phyloP scores from a whole-genome alignment of 1,284 basidiomycete genomes.

The Dichomitus squalens region DNA sequence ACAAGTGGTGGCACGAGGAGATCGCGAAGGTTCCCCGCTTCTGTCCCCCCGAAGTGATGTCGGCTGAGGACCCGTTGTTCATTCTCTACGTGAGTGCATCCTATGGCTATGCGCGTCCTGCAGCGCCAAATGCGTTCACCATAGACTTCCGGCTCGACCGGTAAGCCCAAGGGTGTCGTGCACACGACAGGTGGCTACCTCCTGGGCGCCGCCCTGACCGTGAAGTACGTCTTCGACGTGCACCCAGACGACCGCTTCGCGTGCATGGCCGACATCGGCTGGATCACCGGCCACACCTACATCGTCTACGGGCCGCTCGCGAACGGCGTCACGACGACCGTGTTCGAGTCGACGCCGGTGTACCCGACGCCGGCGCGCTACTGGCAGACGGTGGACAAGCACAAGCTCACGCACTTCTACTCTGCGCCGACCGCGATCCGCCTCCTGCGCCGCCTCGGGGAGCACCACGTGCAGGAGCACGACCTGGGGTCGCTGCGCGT shows the following conservation, averaged over 20 bases:
- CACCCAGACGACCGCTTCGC: conserved; percentile 92
- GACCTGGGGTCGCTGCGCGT: conserved; percentile 87
- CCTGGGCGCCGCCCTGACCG: conserved; percentile 87
- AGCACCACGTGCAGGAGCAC: conserved; percentile 84
- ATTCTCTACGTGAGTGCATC: conserved; percentile 85
- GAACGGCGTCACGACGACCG: conserved; percentile 89
- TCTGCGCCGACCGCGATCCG: conserved; percentile 94
- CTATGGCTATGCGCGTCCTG: not conserved
- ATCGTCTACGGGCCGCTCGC: conserved; percentile 96
- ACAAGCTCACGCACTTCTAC: conserved; percentile 95
- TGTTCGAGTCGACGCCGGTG: conserved; percentile 97
- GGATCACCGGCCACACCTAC: conserved; percentile 99
- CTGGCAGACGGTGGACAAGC: conserved; percentile 94
- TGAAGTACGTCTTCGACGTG: conserved; percentile 97
- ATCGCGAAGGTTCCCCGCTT: conserved; percentile 83
- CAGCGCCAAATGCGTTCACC: conserved; percentile 3
- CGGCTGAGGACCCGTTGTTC: conserved; percentile 93
- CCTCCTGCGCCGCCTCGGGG: conserved; percentile 86
- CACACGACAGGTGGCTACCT: conserved; percentile 95
- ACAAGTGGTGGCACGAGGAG: conserved; percentile 98
- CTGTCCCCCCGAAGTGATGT: conserved; percentile 88
- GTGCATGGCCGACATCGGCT: conserved; percentile 99
- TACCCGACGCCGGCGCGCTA: conserved; percentile 96
- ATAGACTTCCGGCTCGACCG: conserved; percentile 93
- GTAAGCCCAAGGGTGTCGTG: conserved; percentile 97